Base-by-base conservation (phyloP, 1,139 yeast species). In the Taiozyma onychis region DNA sequence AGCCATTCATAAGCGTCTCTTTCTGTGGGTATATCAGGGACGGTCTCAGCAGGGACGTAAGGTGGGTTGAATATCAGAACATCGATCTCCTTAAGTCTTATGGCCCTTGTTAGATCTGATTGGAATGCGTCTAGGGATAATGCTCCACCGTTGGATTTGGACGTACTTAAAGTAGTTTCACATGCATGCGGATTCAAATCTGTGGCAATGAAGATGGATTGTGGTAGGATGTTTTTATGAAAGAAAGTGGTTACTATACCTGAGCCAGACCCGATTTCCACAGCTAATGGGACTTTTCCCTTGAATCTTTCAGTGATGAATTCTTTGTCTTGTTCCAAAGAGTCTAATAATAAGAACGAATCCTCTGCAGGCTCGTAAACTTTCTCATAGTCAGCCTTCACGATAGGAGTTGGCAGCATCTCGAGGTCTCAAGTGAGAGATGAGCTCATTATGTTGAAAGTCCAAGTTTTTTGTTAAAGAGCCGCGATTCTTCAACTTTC, bases 281-380 rank as follows among this genome's bases (percentile, higher is more conserved):
- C 75, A 1, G 87, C 83, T 1, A 88, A 45, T 0, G 95, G 86
- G 0, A 64, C 47, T 22, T 50, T 51, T 22, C 56, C 34, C 2
- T 51, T 28, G 52, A 74, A 77, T 43, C 65, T 63, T 14, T 60
- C 51, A 18, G 57, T 53, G 37, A 84, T 60, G 50, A 58, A 69
- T 0, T 54, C 59, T 46, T 66, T 64, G 49, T 87, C 85, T 44
- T 72, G 66, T 61, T 93, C 98, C 48, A 93, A 73, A 21, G 85
- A 74, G 65, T 93, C 99, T 41, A 93, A 69, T 14, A 93, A 71
- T 11, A 91, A 76, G 62, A 85, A 93, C 14, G 95, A 80, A 70
- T 93, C 99, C 60, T 93, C 99, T 0, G 96, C 80, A 0, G 98
- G 98, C 62, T 93, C 98, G 65, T 93, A 93, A 5, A 91, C 96